These are phyloP conservation scores for Zygoascus tannicola DNA, from an alignment of 805 yeast genomes.

Conservation along the genomic window DNA sequence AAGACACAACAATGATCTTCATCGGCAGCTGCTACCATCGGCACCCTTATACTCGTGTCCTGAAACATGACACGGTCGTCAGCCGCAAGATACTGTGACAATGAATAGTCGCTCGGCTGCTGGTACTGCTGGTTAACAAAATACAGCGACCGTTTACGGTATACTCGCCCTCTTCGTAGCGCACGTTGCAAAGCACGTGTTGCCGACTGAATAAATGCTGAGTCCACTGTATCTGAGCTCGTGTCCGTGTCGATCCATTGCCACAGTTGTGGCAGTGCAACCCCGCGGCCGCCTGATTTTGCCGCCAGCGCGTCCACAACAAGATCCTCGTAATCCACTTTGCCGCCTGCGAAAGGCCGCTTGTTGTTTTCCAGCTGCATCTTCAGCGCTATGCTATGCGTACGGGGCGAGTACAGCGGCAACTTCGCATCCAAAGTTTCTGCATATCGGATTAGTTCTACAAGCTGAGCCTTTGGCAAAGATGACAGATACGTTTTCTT, in stretches of 20 bases:
- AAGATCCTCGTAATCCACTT: conserved; percentile 27
- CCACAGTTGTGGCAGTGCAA: conserved; percentile 20
- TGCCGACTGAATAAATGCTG: conserved; percentile 28
- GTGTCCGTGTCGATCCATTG: conserved; percentile 23
- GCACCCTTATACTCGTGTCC: conserved; percentile 26
- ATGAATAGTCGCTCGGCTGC: conserved; percentile 26
- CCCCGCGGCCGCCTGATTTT: conserved; percentile 23
- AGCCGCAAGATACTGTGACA: conserved; percentile 26
- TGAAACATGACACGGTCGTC: conserved; percentile 30
- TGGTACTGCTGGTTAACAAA: conserved; percentile 23
- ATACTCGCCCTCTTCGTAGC: conserved; percentile 27
- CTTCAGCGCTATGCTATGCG: conserved; percentile 26
- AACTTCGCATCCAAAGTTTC: conserved; percentile 30
- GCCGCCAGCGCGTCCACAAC: conserved; percentile 27
- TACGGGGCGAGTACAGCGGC: conserved; percentile 32
- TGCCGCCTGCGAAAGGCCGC: conserved; percentile 13
- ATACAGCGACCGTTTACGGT: conserved; percentile 24
- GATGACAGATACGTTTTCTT: conserved; percentile 31
- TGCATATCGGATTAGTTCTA: conserved; percentile 31
- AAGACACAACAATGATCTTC: conserved; percentile 24
- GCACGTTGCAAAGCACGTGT: conserved; percentile 31
- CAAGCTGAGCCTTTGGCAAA: conserved; percentile 31
- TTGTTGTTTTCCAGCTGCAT: conserved; percentile 26
- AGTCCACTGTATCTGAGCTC: conserved; percentile 21
- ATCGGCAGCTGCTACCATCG: conserved; percentile 22